Conservation (phyloP, 1,284 basidiomycete species). For the Coniferiporia weirii region DNA sequence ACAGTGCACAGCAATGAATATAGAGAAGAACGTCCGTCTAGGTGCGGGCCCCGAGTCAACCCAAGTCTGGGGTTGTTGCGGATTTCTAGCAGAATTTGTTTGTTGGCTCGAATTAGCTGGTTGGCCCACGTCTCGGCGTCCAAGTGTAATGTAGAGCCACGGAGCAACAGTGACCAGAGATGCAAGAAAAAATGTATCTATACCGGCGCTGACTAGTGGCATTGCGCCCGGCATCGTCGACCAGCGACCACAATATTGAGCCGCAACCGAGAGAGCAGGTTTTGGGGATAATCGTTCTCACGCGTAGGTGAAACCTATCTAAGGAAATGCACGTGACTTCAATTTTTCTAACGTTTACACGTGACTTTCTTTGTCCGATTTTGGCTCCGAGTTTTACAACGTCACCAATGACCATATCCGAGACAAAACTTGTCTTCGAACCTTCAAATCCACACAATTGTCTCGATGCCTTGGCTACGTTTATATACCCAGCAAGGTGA, state of each 20-base stretch:
- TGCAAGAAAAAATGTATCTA: constrained; percentile 27
- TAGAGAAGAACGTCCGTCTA: constrained; percentile 22
- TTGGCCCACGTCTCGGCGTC: constrained; percentile 17
- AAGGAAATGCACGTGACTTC: too few species aligned
- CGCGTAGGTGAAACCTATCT: not conserved
- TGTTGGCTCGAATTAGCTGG: not conserved
- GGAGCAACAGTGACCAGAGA: constrained; percentile 22
- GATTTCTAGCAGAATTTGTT: not conserved
- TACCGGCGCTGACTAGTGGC: constrained; percentile 26
- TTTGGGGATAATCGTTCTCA: not conserved
- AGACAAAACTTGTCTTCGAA: too few species aligned
- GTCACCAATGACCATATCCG: too few species aligned
- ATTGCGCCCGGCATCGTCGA: constrained; percentile 10
- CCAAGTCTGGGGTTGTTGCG: not conserved
- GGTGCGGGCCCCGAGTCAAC: too few species aligned
- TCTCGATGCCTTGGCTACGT: too few species aligned
- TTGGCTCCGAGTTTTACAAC: too few species aligned
- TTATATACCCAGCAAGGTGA: too few species aligned
- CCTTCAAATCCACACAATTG: too few species aligned
- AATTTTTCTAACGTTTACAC: too few species aligned
- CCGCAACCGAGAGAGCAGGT: not conserved
- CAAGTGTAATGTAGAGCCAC: constrained; percentile 17
- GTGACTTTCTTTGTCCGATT: too few species aligned
- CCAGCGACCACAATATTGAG: not conserved
- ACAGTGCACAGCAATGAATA: constrained; percentile 49